Evolutionary conservation across 2,329 filamentous ascomycete species (phyloP).

Genomic region (Alternaria sp.): DNA sequence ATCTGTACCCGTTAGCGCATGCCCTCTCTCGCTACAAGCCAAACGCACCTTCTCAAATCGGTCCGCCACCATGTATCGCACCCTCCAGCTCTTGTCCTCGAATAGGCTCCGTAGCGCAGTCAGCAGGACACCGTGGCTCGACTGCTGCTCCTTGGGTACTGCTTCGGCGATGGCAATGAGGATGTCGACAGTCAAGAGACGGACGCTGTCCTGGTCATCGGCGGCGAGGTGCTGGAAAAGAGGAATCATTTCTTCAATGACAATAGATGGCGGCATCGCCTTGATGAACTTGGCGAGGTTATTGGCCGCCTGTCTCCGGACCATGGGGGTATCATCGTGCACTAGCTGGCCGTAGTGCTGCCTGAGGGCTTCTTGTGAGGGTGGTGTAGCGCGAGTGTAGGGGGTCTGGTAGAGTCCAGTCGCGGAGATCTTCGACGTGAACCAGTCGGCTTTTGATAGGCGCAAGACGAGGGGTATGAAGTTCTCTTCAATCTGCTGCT

Average conservation of each 20-base stretch:
- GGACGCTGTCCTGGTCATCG: constrained; percentile 97
- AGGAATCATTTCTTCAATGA: constrained; percentile 98
- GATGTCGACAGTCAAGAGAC: constrained; percentile 93
- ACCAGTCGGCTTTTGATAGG: constrained; percentile 99
- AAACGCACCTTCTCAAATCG: constrained; percentile 86
- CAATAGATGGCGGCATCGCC: constrained; percentile 88
- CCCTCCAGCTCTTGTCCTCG: constrained; percentile 99
- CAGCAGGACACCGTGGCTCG: constrained; percentile 90
- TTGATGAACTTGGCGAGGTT: constrained; percentile 98
- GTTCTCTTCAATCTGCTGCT: constrained; percentile 93
- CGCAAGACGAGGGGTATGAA: constrained; percentile 96
- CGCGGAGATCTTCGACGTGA: constrained; percentile 98
- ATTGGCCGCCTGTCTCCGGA: constrained; percentile 93
- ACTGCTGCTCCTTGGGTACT: constrained; percentile 97
- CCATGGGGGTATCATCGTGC: constrained; percentile 99
- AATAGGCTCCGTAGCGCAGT: constrained; percentile 91
- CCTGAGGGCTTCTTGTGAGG: constrained; percentile 88
- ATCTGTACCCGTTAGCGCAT: constrained; percentile 66
- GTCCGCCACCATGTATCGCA: constrained; percentile 99
- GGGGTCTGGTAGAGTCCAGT: constrained; percentile 93
- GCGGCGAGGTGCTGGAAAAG: constrained; percentile 95
- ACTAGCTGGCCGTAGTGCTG: constrained; percentile 92
- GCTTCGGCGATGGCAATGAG: constrained; percentile 96
- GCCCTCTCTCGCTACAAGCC: constrained; percentile 11
- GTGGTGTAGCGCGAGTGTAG: constrained; percentile 86